Conservation (phyloP, 345 rosid genomes). For the Eucalyptus curtisii region DNA sequence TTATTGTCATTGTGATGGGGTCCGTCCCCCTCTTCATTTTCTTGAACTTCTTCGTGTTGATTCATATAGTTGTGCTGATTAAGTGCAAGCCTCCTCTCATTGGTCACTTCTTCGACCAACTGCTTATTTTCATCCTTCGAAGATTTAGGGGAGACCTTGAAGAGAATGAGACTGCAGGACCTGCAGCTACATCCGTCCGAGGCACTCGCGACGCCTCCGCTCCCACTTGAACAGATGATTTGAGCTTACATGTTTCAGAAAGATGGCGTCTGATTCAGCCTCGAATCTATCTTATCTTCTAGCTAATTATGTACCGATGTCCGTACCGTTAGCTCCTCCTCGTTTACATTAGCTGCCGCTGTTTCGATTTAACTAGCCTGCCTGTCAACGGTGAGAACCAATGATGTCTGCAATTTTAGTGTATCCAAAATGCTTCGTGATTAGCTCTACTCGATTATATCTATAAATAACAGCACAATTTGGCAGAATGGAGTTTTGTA, state of each 20-base stretch:
- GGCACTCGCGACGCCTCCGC: not conserved
- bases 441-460: not conserved
- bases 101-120: not conserved
- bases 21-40: not conserved
- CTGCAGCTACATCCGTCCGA: no score
- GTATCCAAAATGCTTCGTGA: not conserved
- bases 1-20: fast-evolving
- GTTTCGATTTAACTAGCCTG: no score
- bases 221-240: not conserved
- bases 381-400: no score
- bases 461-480: not conserved
- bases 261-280: not conserved
- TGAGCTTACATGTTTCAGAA: not conserved
- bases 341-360: fast-evolving
- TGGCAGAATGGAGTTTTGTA: not conserved
- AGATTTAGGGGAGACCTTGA: fast-evolving
- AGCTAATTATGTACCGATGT: not conserved
- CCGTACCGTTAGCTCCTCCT: fast-evolving
- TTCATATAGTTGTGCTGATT: fast-evolving
- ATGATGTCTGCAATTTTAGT: not conserved
- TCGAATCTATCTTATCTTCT: not conserved
- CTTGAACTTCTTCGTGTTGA: no score
- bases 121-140: fast-evolving
- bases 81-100: fast-evolving
- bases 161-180: no score